Evolutionary conservation across 495 filamentous ascomycete species (phyloP).

Genomic region (Daldinia caldariorum): DNA sequence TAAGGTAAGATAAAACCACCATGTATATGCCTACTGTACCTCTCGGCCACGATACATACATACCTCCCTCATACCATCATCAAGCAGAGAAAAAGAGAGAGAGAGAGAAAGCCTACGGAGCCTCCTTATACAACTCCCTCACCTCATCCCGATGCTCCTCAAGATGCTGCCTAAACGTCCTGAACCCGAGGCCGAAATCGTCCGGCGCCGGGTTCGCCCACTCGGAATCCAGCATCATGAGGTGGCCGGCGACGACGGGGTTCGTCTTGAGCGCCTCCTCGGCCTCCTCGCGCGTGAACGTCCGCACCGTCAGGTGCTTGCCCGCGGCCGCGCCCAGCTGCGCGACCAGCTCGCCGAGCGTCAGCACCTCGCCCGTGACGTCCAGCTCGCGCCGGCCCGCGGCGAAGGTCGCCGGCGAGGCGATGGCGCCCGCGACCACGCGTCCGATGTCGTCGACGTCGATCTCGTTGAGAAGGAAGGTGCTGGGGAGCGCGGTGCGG

Average conservation of each 20-base stretch:
- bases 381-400: neutral
- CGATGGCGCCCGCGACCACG: conserved; percentile 67
- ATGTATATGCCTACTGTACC: too few species aligned
- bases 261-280: conserved; percentile 1
- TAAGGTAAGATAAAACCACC: too few species aligned
- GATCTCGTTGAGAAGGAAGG: conserved; percentile 63
- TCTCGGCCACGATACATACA: too few species aligned
- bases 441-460: conserved; percentile 68
- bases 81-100: too few species aligned
- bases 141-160: conserved; percentile 9
- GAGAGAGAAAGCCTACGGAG: too few species aligned
- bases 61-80: too few species aligned
- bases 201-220: conserved; percentile 7
- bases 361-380: neutral
- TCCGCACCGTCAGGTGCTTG: conserved; percentile 21
- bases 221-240: neutral
- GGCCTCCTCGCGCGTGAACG: conserved; percentile 20
- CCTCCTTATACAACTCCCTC: conserved; percentile 29
- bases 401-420: conserved; percentile 47
- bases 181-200: conserved; percentile 22
- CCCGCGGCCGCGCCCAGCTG: conserved; percentile 22
- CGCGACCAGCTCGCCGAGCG: neutral
- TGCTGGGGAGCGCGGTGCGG: conserved; percentile 47
- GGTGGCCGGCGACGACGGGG: conserved; percentile 22
- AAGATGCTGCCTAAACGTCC: conserved; percentile 18